Evolutionary conservation across 805 yeast species (phyloP), one percentile per base, ranked within the genome.

Genomic region (Candida chauliodis): DNA sequence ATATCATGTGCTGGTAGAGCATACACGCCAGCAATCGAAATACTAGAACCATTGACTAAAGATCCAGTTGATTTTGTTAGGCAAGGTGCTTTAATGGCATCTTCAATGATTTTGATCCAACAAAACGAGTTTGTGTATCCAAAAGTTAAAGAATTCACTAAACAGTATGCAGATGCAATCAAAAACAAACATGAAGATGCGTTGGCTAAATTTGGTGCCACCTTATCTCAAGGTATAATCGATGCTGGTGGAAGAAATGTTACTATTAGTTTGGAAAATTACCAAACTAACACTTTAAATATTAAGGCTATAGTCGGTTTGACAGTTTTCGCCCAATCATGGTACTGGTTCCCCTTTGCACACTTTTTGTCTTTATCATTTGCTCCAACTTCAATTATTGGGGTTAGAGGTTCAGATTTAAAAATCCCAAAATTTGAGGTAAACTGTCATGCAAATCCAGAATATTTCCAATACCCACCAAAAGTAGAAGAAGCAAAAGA

Each of bases 201-300:
- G 3, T 76, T 93, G 62, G 96, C 98, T 27, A 90, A 89, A 66
- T 93, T 91, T 64, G 99, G 99, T 58, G 97, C 98, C 21, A 87
- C 97, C 13, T 68, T 93, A 35, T 91, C 96, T 10, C 97, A 91
- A 68, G 99, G 99, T 61, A 91, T 93, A 47, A 81, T 93, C 58
- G 97, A 93, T 66, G 99, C 98, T 8, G 97, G 99, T 63, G 99
- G 99, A 9, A 80, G 98, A 58, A 93, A 93, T 53, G 95, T 85
- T n/a, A 89, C 98, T 0, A 89, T 93, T 47, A 84, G 84, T 50
- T 71, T 91, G 36, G 97, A 93, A 61, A 87, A 90, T 59, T 54
- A 80, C 17, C 90, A 89, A 49, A 88, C 96, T 28, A 95, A 89
- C 44, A 88, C 95, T 15, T 74, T 93, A 48, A 91, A 93, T 63